Percentiles rank a stretch among this genome's conserved stretches.
Evolutionary conservation across 2,329 filamentous ascomycete species (phyloP).

Genomic region (Thielaviopsis punctulata): DNA sequence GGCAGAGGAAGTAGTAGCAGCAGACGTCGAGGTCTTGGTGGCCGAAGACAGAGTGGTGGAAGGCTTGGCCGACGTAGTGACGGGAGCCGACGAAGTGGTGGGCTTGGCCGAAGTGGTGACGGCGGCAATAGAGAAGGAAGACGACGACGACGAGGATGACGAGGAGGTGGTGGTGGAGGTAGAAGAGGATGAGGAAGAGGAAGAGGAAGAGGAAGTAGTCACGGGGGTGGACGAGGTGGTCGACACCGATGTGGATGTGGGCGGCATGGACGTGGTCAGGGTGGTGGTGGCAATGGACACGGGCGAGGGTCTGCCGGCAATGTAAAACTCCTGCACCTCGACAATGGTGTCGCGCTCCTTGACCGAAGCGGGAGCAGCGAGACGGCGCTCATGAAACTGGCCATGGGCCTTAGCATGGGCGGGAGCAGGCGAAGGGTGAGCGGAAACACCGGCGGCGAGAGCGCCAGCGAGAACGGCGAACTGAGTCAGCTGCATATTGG

Average conservation of each 20-base stretch:
- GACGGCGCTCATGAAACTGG: constrained; percentile 18
- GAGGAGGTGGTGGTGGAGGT: constrained; percentile 10
- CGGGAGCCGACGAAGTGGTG: background rate
- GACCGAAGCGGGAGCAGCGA: constrained; percentile 15
- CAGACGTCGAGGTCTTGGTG: constrained; percentile 17
- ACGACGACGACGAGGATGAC: constrained; percentile 1
- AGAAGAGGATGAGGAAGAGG: background rate
- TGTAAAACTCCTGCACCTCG: constrained; percentile 18
- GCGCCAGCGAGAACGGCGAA: constrained; percentile 23
- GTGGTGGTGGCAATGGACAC: constrained; percentile 15
- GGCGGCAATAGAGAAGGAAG: constrained; percentile 12
- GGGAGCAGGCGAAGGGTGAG: constrained; percentile 23
- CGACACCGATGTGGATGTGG: constrained; percentile 10
- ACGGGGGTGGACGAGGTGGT: background rate
- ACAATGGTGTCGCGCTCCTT: constrained; percentile 1
- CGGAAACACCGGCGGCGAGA: constrained; percentile 21
- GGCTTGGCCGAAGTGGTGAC: background rate
- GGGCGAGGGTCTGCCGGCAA: constrained; percentile 19
- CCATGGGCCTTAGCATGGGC: constrained; percentile 19
- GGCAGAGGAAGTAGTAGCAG: background rate
- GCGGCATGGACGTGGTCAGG: constrained; percentile 11
- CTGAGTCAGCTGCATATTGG: constrained; percentile 26
- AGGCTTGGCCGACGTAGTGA: background rate
- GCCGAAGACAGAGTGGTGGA: background rate
- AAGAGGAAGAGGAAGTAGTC: constrained; percentile 1